Base-by-base conservation (phyloP, 306 rosid species). In the Biancaea sappan region DNA sequence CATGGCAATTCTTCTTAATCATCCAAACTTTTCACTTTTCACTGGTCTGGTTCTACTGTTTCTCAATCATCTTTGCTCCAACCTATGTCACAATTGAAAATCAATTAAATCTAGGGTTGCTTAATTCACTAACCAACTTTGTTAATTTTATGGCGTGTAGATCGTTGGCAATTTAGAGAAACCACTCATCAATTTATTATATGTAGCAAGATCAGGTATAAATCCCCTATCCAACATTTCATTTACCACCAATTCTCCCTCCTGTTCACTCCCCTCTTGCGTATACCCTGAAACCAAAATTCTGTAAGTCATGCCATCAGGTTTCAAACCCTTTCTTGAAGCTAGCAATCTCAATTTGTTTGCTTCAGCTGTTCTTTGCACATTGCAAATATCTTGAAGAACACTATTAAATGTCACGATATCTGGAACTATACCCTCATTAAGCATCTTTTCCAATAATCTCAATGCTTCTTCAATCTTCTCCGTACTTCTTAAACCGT, bases 221-320 rank as follows among this genome's bases (percentile, higher is more conserved):
- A 84, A 84, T 35, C 87, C 98, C 84, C 32, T 80, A 54, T 90
- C 98, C 84, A 93, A 78, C 97, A 91, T 93, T 82, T 91, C 97
- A 83, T 89, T 86, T 41, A 89, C 88, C 79, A 91, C 64, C 16
- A 71, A 54, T 77, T 87, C 81, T 38, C 88, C 93, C 67, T 87
- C 84, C 65, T 72, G 77, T 71, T 34, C 77, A 21, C 72, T 80
- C 4, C 92, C 83, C 76, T 91, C 96, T 69, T 72, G 74, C 4
- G 81, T 76, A 62, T 76, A 90, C 38, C 97, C 97, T 41, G 43
- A 64, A 29, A 84, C 90, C 86, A 93, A 77, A 78, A 86, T 75
- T 58, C 73, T 44, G 72, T 77, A 93, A 1, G 93, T 76, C 85
- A 73, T 84, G 58, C 69, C 56, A 52, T 91, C 97, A 1, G 86